Conservation (phyloP, 371 early-diverging fungal genomes). For the Rhizopus delemar region DNA sequence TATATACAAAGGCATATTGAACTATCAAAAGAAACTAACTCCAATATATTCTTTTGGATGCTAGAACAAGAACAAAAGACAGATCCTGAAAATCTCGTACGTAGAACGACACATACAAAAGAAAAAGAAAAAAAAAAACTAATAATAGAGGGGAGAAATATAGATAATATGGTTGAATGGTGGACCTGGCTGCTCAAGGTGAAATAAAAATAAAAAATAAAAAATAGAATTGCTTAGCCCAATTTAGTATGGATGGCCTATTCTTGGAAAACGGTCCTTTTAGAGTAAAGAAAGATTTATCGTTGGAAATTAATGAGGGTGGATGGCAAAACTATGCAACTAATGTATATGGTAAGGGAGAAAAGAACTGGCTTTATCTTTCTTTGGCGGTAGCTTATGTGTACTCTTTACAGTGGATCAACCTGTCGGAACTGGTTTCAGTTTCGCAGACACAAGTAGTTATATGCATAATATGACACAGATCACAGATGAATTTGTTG, state of each 20-base stretch:
- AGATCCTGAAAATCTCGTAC: constrained; percentile 40
- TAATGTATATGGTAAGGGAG: constrained; percentile 62
- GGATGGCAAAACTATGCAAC: constrained; percentile 78
- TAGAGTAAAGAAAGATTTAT: constrained; percentile 53
- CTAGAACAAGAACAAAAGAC: constrained; percentile 39
- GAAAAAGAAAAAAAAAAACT: not conserved
- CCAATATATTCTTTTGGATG: constrained; percentile 62
- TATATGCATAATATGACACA: constrained; percentile 44
- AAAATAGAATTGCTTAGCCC: not conserved
- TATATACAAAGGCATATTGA: constrained; percentile 45
- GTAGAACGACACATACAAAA: not conserved
- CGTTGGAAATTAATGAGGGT: constrained; percentile 52
- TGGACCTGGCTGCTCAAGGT: constrained; percentile 59
- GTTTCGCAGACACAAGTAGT: constrained; percentile 48
- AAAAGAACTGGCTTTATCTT: not conserved
- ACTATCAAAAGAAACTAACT: constrained; percentile 35
- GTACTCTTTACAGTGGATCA: constrained; percentile 69
- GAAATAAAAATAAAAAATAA: constrained; percentile 5
- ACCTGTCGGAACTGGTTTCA: constrained; percentile 85
- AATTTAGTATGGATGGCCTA: constrained; percentile 78
- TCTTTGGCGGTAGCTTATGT: not conserved
- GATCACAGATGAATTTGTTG: constrained; percentile 57
- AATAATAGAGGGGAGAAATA: not conserved
- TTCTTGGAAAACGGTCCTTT: constrained; percentile 85
- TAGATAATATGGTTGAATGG: constrained; percentile 91